Evolutionary conservation across 169 alveolate species (phyloP).

Genomic region (Blepharisma undulans): DNA sequence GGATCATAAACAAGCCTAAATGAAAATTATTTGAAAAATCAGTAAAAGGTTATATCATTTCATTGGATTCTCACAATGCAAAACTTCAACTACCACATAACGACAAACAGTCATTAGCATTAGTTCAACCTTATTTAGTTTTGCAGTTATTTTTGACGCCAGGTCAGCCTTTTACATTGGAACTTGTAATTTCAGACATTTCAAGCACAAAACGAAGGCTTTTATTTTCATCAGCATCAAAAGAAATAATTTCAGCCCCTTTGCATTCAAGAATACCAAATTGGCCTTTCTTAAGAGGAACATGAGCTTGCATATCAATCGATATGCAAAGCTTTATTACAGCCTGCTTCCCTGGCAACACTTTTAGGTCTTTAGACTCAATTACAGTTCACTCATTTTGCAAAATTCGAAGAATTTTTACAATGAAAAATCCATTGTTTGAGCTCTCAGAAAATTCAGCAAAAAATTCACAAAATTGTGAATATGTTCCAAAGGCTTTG

Average conservation of each 20-base stretch:
- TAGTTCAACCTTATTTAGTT: slow-evolving; percentile 61
- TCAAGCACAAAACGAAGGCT: slow-evolving; percentile 64
- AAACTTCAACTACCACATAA: slow-evolving; percentile 59
- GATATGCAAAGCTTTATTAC: slow-evolving; percentile 58
- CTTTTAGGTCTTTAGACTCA: slow-evolving; percentile 61
- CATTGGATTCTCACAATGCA: slow-evolving; percentile 51
- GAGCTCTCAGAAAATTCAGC: slow-evolving; percentile 45
- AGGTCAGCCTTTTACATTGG: slow-evolving; percentile 57
- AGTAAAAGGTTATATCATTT: slow-evolving; percentile 57
- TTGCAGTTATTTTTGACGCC: slow-evolving; percentile 52
- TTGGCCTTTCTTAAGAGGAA: slow-evolving; percentile 54
- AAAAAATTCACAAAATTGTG: neutral
- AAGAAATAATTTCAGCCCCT: slow-evolving; percentile 54
- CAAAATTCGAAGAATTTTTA: slow-evolving; percentile 60
- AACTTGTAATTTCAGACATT: slow-evolving; percentile 66
- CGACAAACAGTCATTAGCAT: slow-evolving; percentile 59
- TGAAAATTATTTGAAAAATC: slow-evolving; percentile 55
- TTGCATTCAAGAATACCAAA: slow-evolving; percentile 72
- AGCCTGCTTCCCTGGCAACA: slow-evolving; percentile 48
- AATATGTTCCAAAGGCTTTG: slow-evolving; percentile 48
- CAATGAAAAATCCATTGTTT: slow-evolving; percentile 64
- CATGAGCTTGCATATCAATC: slow-evolving; percentile 66
- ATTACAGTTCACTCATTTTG: slow-evolving; percentile 59
- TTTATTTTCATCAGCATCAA: slow-evolving; percentile 61
- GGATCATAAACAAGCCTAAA: neutral